phyloP scores from a whole-genome alignment of 495 filamentous ascomycete species.

The Hypoxylon lenormandii region DNA sequence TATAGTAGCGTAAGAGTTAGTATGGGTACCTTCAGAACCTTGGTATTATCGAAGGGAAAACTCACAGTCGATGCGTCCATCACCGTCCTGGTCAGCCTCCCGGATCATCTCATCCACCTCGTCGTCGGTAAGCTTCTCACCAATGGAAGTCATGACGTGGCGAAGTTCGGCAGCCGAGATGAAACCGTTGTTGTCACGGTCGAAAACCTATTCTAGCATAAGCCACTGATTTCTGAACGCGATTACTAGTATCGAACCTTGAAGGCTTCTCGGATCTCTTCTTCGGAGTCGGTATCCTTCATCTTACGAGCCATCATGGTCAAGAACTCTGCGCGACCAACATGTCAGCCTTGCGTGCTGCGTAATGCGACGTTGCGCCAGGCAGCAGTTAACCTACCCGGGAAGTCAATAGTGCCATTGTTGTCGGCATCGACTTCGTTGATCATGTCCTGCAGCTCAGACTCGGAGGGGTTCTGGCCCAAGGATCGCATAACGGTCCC shows the following conservation, averaged over 20 bases:
- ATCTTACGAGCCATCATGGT: constrained; percentile 99
- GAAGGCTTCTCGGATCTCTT: constrained; percentile 92
- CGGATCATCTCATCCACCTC: constrained; percentile 99
- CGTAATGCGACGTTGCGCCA: constrained; percentile 18
- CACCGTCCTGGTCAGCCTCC: constrained; percentile 98
- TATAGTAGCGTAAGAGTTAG: constrained; percentile 62
- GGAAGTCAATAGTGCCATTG: constrained; percentile 99
- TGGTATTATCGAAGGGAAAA: constrained; percentile 2
- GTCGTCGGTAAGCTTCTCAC: constrained; percentile 98
- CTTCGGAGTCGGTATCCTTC: constrained; percentile 99
- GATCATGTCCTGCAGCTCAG: constrained; percentile 99
- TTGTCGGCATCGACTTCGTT: constrained; percentile 99
- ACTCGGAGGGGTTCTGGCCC: constrained; percentile 98
- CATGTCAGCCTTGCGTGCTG: constrained; percentile 46
- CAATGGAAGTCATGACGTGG: constrained; percentile 99
- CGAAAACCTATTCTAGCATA: constrained; percentile 80
- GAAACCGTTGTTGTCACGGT: constrained; percentile 99
- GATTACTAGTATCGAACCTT: constrained; percentile 51
- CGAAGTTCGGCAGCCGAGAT: constrained; percentile 97
- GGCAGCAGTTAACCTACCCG: constrained; percentile 71
- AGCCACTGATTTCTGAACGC: constrained; percentile 10
- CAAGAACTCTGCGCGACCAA: constrained; percentile 79
- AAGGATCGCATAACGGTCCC: constrained; percentile 99
- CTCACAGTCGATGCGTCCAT: constrained; percentile 94
- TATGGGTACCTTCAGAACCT: not conserved